phyloP scores from a whole-genome alignment of 306 rosid species.

The Cicer cuneatum region DNA sequence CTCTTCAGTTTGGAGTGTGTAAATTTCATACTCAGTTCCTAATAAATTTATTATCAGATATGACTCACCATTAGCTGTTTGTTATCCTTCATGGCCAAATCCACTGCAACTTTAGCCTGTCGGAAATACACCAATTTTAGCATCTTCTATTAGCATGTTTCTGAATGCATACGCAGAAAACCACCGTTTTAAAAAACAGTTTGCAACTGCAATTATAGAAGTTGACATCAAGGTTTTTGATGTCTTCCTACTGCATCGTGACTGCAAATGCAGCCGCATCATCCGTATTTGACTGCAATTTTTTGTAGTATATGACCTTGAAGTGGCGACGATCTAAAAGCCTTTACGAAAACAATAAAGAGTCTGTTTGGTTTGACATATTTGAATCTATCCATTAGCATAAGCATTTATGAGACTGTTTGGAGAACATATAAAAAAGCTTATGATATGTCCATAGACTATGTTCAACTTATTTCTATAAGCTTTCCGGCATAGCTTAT shows the following conservation, averaged over 20 bases:
- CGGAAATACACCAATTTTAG: slow-evolving; percentile 40
- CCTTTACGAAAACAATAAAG: background rate
- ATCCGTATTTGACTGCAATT: background rate
- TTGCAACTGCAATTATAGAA: background rate
- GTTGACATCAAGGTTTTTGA: background rate
- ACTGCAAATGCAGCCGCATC: background rate
- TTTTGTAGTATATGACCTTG: background rate
- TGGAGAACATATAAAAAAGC: background rate
- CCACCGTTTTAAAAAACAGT: background rate
- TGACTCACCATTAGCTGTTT: slow-evolving; percentile 82
- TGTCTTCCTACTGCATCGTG: background rate
- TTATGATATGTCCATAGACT: background rate
- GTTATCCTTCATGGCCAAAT: slow-evolving; percentile 76
- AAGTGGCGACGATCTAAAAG: background rate
- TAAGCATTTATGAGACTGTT: background rate
- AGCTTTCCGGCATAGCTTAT: background rate
- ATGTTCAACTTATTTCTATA: background rate
- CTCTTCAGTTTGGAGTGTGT: slow-evolving; percentile 22
- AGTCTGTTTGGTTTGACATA: background rate
- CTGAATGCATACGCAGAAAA: background rate
- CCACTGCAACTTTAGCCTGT: slow-evolving; percentile 79
- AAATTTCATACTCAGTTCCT: slow-evolving; percentile 37
- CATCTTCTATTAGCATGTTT: slow-evolving; percentile 15
- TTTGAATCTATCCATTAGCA: background rate
- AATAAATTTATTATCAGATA: slow-evolving; percentile 30